phyloP scores from a whole-genome alignment of 2,329 filamentous ascomycete species.

The Aspergillus terreus region DNA sequence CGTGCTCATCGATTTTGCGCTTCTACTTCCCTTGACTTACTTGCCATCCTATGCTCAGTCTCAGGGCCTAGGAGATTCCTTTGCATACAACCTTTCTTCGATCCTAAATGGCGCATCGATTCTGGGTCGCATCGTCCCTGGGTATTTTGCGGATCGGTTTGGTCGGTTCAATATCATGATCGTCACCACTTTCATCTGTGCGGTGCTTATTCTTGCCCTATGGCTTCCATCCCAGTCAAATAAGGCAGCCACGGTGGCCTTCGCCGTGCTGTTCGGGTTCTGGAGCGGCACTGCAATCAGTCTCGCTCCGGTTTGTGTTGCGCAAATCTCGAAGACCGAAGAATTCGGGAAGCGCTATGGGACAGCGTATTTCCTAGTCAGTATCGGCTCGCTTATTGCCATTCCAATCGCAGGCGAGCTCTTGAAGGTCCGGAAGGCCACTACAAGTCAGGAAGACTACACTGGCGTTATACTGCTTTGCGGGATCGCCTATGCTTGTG shows the following conservation, averaged over 20 bases:
- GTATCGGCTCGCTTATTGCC: conserved; percentile 14
- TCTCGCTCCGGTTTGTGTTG: conserved; percentile 27
- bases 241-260: conserved; percentile 20
- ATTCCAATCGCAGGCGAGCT: conserved; percentile 24
- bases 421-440: conserved; percentile 1
- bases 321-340: conserved; percentile 25
- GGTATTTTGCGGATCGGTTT: conserved; percentile 20
- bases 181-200: conserved; percentile 14
- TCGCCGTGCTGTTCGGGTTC: conserved; percentile 20
- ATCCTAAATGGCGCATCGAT: conserved; percentile 17
- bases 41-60: conserved; percentile 16
- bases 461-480: too few species aligned
- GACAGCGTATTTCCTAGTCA: conserved; percentile 15
- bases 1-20: too few species aligned
- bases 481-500: too few species aligned
- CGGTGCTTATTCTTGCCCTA: conserved; percentile 20
- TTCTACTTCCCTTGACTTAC: conserved; percentile 18
- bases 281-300: conserved; percentile 23
- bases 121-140: conserved; percentile 22
- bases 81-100: conserved; percentile 17
- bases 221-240: conserved; percentile 18
- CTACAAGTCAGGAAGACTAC: too few species aligned
- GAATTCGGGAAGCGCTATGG: conserved; percentile 24
- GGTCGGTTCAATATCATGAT: conserved; percentile 27
- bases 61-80: conserved; percentile 3